Percentiles rank a stretch among this genome's conserved stretches.
Conservation (phyloP, 2,329 filamentous ascomycete species). For the Penicillium sp. region DNA sequence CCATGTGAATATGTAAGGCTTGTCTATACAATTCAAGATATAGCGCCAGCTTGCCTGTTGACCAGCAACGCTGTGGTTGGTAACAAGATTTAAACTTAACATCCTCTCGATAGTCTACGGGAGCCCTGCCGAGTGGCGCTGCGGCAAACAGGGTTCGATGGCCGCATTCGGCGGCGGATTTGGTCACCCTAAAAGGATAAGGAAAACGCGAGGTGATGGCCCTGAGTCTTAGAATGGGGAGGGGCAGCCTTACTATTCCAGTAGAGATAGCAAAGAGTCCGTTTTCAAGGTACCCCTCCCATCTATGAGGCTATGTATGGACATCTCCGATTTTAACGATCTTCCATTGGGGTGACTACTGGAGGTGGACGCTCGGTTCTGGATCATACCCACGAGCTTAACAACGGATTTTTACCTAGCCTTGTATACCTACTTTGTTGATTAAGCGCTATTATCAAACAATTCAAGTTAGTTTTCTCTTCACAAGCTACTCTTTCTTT, state of each 20-base stretch:
- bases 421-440: too few species aligned
- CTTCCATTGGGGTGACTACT: too few species aligned
- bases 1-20: not conserved
- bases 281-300: too few species aligned
- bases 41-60: not conserved
- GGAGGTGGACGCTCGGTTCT: too few species aligned
- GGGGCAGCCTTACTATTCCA: too few species aligned
- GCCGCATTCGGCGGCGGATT: not conserved
- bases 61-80: not conserved
- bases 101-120: constrained; percentile 2
- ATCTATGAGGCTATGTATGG: not conserved
- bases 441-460: too few species aligned
- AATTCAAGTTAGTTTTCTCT: too few species aligned
- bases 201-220: not conserved
- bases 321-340: too few species aligned
- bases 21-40: not conserved
- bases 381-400: too few species aligned
- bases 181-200: not conserved
- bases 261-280: not conserved
- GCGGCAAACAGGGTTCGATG: not conserved
- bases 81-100: not conserved
- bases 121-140: constrained; percentile 13
- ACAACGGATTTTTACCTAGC: too few species aligned
- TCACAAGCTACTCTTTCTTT: too few species aligned
- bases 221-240: too few species aligned